A percentile compares a stretch with the other conserved stretches of the same genome.
phyloP scores from a whole-genome alignment of 306 rosid species.

The Fagus crenata region DNA sequence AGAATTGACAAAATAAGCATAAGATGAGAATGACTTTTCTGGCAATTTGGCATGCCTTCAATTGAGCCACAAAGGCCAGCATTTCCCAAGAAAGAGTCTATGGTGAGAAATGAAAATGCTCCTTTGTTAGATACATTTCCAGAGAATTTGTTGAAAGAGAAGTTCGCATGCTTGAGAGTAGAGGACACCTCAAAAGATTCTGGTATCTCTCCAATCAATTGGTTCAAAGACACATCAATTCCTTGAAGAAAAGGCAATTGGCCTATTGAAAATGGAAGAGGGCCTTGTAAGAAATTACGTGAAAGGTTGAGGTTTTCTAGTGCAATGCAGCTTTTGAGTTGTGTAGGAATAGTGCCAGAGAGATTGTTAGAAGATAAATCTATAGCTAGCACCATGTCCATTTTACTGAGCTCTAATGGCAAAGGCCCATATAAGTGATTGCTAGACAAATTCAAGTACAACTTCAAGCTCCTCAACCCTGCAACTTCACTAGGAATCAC shows the following conservation, averaged over 20 bases:
- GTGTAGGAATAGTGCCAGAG: constrained; percentile 71
- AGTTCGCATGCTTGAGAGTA: constrained; percentile 61
- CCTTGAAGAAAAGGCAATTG: constrained; percentile 59
- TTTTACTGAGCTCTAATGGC: constrained; percentile 84
- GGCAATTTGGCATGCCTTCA: constrained; percentile 65
- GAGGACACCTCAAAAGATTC: constrained; percentile 56
- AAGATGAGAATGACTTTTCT: constrained; percentile 40
- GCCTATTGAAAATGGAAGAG: constrained; percentile 68
- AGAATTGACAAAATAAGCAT: constrained; percentile 50
- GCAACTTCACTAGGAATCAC: constrained; percentile 78
- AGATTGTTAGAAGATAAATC: constrained; percentile 79
- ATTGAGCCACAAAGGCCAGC: constrained; percentile 63
- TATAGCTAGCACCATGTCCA: constrained; percentile 89
- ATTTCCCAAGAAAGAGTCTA: constrained; percentile 66
- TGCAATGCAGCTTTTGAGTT: constrained; percentile 79
- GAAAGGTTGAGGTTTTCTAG: constrained; percentile 77
- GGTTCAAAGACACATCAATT: constrained; percentile 77
- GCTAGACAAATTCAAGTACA: constrained; percentile 75
- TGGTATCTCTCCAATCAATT: constrained; percentile 62
- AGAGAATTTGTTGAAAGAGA: constrained; percentile 77
- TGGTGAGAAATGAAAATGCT: constrained; percentile 57
- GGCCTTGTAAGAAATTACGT: constrained; percentile 60
- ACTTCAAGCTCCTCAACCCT: constrained; percentile 80
- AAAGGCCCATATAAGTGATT: constrained; percentile 60
- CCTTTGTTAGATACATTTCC: constrained; percentile 66